Base-by-base conservation (phyloP, 75 land plant genomes). In the Ceratopteris richardii region DNA sequence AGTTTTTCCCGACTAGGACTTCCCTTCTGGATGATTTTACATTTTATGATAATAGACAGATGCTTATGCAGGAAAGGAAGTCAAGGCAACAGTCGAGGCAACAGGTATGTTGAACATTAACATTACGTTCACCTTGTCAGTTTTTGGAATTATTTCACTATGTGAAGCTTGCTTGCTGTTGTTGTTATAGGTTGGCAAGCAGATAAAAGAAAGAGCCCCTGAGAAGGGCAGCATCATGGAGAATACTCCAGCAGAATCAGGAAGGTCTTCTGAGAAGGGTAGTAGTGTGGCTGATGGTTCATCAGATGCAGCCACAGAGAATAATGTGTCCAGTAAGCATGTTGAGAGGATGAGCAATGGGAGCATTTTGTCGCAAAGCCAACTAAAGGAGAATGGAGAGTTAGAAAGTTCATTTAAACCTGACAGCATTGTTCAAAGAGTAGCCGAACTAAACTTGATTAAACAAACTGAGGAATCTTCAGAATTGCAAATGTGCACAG, bases 41-140 rank as follows among this genome's bases (percentile, higher is more conserved):
- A 25, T 82, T 64, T 37, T 82, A 82, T 58, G 75, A 82, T 25
- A 67, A 73, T 1, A 29, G 85, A 30, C 68, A 82, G 71, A 82
- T 39, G 51, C 42, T 63, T n/a, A 31, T 71, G 78, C 74, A 70
- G 58, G 80, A 82, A 61, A 77, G 70, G 61, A 77, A 65, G 77
- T 65, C 59, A 17, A 65, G 63, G 30, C 72, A 69, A 57, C 72
- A 69, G 51, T 67, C 58, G 20, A 31, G 14, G 33, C 68, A 70
- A 55, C 42, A 57, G 59, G 59, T 57, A 31, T 29, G n/a, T 36
- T 31, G 9, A 10, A 3, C 30, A 11, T 30, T 14, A 10, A 3
- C 28, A 7, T 3, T 31, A 46, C 18, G 2, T 46, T 5, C 50
- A 21, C 20, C 16, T 29, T 29, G 29, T 5, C n/a, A 46, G 17